Base-by-base conservation (phyloP, 257 asterid species). In the Gentiana dahurica region DNA sequence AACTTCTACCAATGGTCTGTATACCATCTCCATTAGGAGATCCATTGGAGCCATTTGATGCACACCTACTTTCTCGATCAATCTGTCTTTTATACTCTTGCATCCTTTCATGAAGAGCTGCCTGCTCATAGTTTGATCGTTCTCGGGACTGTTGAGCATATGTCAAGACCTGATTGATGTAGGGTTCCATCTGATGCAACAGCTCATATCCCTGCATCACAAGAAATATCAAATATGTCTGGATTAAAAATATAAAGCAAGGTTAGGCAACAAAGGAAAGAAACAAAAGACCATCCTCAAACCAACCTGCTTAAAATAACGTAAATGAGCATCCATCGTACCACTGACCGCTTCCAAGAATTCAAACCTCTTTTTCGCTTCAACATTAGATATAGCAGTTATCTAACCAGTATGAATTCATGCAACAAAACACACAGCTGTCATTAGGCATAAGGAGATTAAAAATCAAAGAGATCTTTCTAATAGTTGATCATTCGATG, bases 171-270 rank as follows among this genome's bases (percentile, higher is more conserved):
- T 92, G 76, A 71, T 86, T 93, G 59, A 93, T 89, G 70, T 93
- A 93, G 6, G 99, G 97, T 74, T 93, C 99, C 99, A 93, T 93
- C 77, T 89, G 99, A 81, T 89, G 97, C 83, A 93, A 74, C 73
- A 93, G 80, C 77, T 93, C 99, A 69, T 89, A 93, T 9, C 99
- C 99, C 96, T 91, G 58, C 63, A 83, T 33, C 64, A 46, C 70
- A 48, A 63, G 56, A 70, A 71, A 71, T 4, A 48, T 53, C 54
- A 70, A 71, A 71, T 4, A 48, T 53, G 54, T 13, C 35, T 53
- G 57, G 56, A 56, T 60, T 46, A 59, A 44, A 73, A 49, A 57
- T 38, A 24, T 55, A 49, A 72, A 56, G 32, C 63, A 60, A 66
- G 33, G 24, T 55, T 52, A 63, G 12, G 7, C 4, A 57, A 54